A percentile compares a stretch with the other conserved stretches of the same genome.
Conservation (phyloP, 768 basidiomycete species). For the Termitomyces sp. region DNA sequence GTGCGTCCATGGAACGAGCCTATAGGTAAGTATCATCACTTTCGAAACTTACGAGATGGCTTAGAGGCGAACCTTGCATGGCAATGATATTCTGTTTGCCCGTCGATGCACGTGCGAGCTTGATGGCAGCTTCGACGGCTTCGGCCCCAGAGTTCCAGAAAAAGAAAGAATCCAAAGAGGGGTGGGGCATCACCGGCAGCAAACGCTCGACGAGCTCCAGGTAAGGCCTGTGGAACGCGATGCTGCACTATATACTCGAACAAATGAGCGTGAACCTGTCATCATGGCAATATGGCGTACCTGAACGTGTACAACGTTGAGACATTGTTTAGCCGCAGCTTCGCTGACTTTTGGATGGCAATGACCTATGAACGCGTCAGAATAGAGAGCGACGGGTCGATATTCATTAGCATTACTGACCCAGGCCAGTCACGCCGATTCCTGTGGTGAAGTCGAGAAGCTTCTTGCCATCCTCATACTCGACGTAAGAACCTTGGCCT, state of each 20-base stretch:
- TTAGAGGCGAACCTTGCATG: slow-evolving; percentile 65
- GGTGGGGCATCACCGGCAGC: slow-evolving; percentile 85
- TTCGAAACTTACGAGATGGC: background rate
- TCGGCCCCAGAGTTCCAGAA: slow-evolving; percentile 97
- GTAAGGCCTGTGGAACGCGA: slow-evolving; percentile 85
- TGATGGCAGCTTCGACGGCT: slow-evolving; percentile 86
- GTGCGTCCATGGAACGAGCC: slow-evolving; percentile 91
- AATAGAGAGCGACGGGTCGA: background rate
- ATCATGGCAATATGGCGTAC: slow-evolving; percentile 30
- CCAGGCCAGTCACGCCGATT: slow-evolving; percentile 84
- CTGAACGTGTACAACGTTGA: slow-evolving; percentile 75
- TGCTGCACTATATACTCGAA: slow-evolving; percentile 61
- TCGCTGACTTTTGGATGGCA: slow-evolving; percentile 84
- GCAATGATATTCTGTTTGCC: slow-evolving; percentile 83
- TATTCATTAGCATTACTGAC: slow-evolving; percentile 36
- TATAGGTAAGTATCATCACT: slow-evolving; percentile 15
- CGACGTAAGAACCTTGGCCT: slow-evolving; percentile 71
- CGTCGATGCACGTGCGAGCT: slow-evolving; percentile 79
- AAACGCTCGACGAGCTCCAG: slow-evolving; percentile 82
- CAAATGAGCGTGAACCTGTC: background rate
- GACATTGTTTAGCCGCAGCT: slow-evolving; percentile 87
- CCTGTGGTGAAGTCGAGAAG: slow-evolving; percentile 86
- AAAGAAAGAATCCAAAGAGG: slow-evolving; percentile 92
- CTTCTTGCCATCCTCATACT: slow-evolving; percentile 66
- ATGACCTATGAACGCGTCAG: slow-evolving; percentile 50